These are phyloP conservation scores for Mercurialis annua DNA, from an alignment of 345 rosid species.

Conservation along the genomic window DNA sequence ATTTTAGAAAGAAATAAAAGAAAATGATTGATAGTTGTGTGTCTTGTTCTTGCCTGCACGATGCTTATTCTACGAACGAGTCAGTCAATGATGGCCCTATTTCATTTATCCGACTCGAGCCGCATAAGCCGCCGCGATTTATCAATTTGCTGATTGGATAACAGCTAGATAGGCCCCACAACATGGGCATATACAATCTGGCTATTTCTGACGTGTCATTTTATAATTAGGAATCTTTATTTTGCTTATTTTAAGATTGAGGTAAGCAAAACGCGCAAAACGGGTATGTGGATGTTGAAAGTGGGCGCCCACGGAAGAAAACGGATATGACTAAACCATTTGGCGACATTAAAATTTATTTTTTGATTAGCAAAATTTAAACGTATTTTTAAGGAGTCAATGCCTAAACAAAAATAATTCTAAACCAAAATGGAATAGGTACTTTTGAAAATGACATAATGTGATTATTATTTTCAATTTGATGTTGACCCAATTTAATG, in stretches of 20 bases:
- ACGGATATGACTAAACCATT: background rate
- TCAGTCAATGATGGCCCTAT: background rate
- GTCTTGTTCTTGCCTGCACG: background rate
- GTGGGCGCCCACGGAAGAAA: background rate
- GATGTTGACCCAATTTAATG: too few relatives aligned
- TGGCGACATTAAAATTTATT: background rate
- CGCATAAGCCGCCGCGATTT: background rate
- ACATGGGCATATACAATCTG: background rate
- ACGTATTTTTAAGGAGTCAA: background rate
- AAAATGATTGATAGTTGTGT: slow-evolving; percentile 1
- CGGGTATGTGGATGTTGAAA: background rate
- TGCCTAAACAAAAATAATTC: background rate
- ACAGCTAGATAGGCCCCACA: slow-evolving; percentile 10
- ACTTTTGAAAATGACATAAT: slow-evolving; percentile 3
- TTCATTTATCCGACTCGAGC: background rate
- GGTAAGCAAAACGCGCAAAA: background rate
- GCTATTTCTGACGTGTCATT: background rate
- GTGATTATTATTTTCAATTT: background rate
- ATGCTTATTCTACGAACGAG: background rate
- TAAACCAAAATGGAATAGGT: background rate
- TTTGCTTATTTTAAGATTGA: background rate
- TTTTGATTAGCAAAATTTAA: too few relatives aligned
- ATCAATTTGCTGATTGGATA: slow-evolving; percentile 5
- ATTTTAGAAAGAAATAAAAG: background rate
- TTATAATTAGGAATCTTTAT: background rate